These are phyloP conservation scores for Ceratocystis cubensis DNA, from an alignment of 2,329 filamentous ascomycete genomes.

Conservation along the genomic window DNA sequence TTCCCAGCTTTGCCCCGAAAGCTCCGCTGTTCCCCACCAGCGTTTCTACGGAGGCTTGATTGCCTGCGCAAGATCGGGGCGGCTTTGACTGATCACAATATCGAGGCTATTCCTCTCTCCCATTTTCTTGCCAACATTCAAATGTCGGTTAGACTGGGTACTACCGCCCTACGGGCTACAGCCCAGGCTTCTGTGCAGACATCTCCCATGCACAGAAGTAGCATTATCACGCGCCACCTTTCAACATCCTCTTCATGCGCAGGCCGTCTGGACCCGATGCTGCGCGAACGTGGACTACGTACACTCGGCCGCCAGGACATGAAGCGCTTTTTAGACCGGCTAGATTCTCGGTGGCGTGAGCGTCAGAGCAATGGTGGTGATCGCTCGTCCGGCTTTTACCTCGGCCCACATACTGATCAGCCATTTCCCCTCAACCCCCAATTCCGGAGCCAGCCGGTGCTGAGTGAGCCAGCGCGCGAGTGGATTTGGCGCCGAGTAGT, in stretches of 20 bases:
- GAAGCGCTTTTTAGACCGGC: constrained; percentile 18
- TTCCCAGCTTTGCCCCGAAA: constrained; percentile 22
- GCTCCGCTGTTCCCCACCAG: constrained; percentile 21
- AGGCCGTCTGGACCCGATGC: constrained; percentile 17
- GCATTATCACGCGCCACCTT: background rate
- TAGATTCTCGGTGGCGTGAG: constrained; percentile 21
- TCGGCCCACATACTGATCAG: constrained; percentile 31
- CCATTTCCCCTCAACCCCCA: constrained; percentile 64
- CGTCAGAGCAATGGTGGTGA: constrained; percentile 21
- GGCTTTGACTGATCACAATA: background rate
- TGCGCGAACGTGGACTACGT: constrained; percentile 16
- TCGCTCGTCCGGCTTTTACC: constrained; percentile 28
- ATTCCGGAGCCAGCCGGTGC: constrained; percentile 59
- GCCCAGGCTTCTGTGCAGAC: background rate
- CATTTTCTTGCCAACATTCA: background rate
- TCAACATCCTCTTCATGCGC: constrained; percentile 5
- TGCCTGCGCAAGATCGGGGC: background rate
- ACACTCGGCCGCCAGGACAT: constrained; percentile 20
- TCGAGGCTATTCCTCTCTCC: background rate
- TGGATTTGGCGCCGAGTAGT: constrained; percentile 61
- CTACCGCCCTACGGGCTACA: background rate
- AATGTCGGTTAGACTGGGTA: background rate
- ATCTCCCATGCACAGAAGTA: background rate
- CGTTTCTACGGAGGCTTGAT: background rate
- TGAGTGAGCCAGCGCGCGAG: constrained; percentile 61